Conservation (phyloP, 148 eudicot genomes). For the Arbutus unedo region DNA sequence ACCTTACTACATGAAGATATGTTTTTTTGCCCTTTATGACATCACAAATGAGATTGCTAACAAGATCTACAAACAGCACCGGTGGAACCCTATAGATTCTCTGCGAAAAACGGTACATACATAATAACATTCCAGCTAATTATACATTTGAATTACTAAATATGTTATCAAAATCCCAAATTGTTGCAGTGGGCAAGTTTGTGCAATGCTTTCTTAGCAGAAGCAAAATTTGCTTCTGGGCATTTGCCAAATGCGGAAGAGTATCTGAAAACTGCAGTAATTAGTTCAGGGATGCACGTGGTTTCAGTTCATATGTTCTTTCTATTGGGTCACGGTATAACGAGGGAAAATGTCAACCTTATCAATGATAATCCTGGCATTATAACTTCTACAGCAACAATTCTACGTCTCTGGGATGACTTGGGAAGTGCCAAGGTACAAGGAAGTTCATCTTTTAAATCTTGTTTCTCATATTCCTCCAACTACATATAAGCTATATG, state of each 20-base stretch:
- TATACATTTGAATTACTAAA: too few species aligned
- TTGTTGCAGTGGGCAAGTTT: constrained; percentile 52
- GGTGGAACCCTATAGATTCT: constrained; percentile 37
- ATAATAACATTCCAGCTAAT: not conserved
- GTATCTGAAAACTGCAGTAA: constrained; percentile 51
- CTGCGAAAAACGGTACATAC: constrained; percentile 36
- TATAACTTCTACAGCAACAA: constrained; percentile 38
- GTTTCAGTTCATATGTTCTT: constrained; percentile 39
- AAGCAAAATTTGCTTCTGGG: constrained; percentile 48
- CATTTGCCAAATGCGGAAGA: constrained; percentile 41
- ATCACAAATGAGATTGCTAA: constrained; percentile 38
- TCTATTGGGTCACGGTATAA: constrained; percentile 49
- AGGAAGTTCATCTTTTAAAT: not conserved
- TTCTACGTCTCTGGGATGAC: constrained; percentile 77
- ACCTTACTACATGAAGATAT: constrained; percentile 57
- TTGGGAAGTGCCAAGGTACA: constrained; percentile 62
- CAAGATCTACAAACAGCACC: constrained; percentile 32
- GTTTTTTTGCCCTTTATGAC: constrained; percentile 44
- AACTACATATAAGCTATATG: too few species aligned
- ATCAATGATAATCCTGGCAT: constrained; percentile 27
- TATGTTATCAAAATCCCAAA: not conserved
- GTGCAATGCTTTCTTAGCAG: constrained; percentile 58
- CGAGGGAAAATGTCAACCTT: not conserved
- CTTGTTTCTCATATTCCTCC: not conserved
- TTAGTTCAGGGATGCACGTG: constrained; percentile 50